Conservation (phyloP, 768 basidiomycete genomes). For the Phylloporus sp. region DNA sequence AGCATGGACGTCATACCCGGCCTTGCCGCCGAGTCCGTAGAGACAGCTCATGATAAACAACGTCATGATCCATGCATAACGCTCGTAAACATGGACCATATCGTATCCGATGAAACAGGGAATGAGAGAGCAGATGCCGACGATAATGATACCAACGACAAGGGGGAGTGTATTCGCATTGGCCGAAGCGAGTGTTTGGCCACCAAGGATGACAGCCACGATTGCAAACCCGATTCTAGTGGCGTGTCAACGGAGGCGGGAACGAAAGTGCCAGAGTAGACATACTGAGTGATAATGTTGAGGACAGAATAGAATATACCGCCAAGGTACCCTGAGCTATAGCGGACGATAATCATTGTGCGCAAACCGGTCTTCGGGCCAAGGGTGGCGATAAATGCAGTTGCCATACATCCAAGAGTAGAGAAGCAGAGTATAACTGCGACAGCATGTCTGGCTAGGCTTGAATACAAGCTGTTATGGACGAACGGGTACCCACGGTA, state of each 20-base stretch:
- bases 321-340: conserved; percentile 47
- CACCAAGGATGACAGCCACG: conserved; percentile 50
- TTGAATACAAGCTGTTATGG: conserved; percentile 1
- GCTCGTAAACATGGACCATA: conserved; percentile 46
- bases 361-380: conserved; percentile 52
- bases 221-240: conserved; percentile 45
- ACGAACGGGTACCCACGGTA: conserved; percentile 39
- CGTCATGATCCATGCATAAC: conserved; percentile 52
- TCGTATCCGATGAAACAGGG: conserved; percentile 48
- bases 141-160: conserved; percentile 46
- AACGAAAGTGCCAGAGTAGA: not conserved
- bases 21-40: conserved; percentile 46
- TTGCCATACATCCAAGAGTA: conserved; percentile 38
- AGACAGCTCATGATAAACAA: conserved; percentile 48
- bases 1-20: conserved; percentile 42
- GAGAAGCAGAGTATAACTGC: conserved; percentile 46
- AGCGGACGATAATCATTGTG: conserved; percentile 51
- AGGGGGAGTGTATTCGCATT: conserved; percentile 43
- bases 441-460: conserved; percentile 35
- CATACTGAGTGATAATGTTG: conserved; percentile 49
- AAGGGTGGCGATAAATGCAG: conserved; percentile 51
- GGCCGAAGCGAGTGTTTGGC: conserved; percentile 47
- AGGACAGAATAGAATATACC: conserved; percentile 47
- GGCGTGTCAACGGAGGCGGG: not conserved
- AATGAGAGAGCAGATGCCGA: conserved; percentile 38